phyloP scores from a whole-genome alignment of 1,139 yeast genomes.

The Zygosaccharomyces sapae region DNA sequence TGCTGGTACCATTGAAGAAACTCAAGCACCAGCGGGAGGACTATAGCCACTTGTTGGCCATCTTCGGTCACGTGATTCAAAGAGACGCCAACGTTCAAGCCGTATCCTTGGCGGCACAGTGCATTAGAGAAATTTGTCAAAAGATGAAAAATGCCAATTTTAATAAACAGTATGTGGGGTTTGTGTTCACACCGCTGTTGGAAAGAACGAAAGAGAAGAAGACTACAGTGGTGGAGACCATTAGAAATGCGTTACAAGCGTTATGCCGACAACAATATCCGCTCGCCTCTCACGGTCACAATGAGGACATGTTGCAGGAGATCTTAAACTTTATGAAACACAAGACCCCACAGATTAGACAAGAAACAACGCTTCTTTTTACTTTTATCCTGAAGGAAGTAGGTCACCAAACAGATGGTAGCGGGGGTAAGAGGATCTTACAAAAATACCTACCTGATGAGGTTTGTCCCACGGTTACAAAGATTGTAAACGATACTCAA shows the following conservation, averaged over 20 bases:
- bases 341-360: conserved; percentile 80
- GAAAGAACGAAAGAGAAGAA: conserved; percentile 90
- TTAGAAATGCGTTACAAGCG: conserved; percentile 61
- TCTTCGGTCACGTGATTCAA: conserved; percentile 61
- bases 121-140: conserved; percentile 57
- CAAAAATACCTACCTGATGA: conserved; percentile 48
- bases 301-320: conserved; percentile 58
- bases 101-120: conserved; percentile 73
- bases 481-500: conserved; percentile 72
- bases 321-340: conserved; percentile 58
- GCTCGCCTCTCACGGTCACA: conserved; percentile 42
- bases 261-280: conserved; percentile 41
- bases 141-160: conserved; percentile 58
- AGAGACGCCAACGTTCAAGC: conserved; percentile 90
- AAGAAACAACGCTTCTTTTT: conserved; percentile 62
- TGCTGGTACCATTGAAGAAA: conserved; percentile 45
- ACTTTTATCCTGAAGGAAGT: conserved; percentile 55
- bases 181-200: conserved; percentile 58
- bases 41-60: conserved; percentile 55
- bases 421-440: conserved; percentile 40
- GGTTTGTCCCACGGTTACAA: conserved; percentile 34
- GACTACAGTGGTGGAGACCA: conserved; percentile 66
- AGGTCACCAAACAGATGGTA: not conserved
- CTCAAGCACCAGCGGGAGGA: conserved; percentile 54
- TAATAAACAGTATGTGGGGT: conserved; percentile 46